These are phyloP conservation scores for Penicillium sp. DNA, from an alignment of 2,329 filamentous ascomycete genomes.

Conservation along the genomic window DNA sequence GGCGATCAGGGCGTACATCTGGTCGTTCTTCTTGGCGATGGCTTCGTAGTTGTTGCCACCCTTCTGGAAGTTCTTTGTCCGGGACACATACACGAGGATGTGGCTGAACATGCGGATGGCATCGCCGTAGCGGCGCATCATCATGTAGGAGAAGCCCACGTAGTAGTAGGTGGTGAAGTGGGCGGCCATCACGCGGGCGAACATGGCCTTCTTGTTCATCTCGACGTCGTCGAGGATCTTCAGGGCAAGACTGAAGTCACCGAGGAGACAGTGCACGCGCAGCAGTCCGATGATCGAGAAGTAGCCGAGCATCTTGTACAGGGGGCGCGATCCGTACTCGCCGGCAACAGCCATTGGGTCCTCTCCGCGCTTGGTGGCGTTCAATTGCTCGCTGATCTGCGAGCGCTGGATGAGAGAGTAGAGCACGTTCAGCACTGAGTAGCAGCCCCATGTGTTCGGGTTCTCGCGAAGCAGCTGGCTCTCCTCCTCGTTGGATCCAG, in stretches of 20 bases:
- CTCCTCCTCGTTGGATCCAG: slow-evolving; percentile 83
- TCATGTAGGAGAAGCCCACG: slow-evolving; percentile 99
- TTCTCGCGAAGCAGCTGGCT: slow-evolving; percentile 88
- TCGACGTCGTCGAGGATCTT: slow-evolving; percentile 99
- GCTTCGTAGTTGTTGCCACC: slow-evolving; percentile 85
- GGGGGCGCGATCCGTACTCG: slow-evolving; percentile 88
- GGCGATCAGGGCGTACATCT: slow-evolving; percentile 98
- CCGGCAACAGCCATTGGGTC: slow-evolving; percentile 84
- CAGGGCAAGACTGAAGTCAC: slow-evolving; percentile 95
- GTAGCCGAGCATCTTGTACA: slow-evolving; percentile 98
- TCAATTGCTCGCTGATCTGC: slow-evolving; percentile 96
- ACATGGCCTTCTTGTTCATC: slow-evolving; percentile 99
- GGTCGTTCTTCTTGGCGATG: slow-evolving; percentile 99
- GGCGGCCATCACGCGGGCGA: slow-evolving; percentile 97
- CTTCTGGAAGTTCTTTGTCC: slow-evolving; percentile 99
- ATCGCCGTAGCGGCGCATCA: slow-evolving; percentile 99
- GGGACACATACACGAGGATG: slow-evolving; percentile 96
- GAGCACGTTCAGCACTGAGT: slow-evolving; percentile 97
- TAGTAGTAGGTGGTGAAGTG: slow-evolving; percentile 99
- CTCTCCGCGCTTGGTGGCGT: slow-evolving; percentile 89
- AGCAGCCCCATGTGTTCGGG: slow-evolving; percentile 99
- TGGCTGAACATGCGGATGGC: slow-evolving; percentile 99
- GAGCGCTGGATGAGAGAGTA: slow-evolving; percentile 98
- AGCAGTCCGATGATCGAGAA: slow-evolving; percentile 98
- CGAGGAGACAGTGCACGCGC: slow-evolving; percentile 91